Evolutionary conservation across 2,329 filamentous ascomycete genomes (phyloP).

Genomic region (Arthrobotrys sphaeroides): DNA sequence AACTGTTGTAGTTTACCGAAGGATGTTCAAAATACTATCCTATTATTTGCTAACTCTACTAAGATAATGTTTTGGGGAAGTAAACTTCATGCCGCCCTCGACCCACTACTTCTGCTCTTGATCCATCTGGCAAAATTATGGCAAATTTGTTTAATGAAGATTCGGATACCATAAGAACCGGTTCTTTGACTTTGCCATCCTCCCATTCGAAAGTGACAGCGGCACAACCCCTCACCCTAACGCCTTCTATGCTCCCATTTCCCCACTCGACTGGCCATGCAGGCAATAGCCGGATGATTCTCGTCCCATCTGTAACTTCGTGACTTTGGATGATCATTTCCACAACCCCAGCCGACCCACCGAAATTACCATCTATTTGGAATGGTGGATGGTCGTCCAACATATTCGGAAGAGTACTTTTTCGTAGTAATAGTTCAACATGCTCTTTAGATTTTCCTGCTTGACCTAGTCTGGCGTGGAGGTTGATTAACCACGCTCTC

Average conservation of each 20-base stretch:
- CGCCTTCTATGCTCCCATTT: slow-evolving; percentile 59
- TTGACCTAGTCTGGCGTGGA: slow-evolving; percentile 64
- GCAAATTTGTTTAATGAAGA: neutral
- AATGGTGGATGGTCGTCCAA: slow-evolving; percentile 65
- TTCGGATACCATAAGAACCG: slow-evolving; percentile 4
- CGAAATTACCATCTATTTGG: slow-evolving; percentile 67
- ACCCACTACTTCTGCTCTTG: slow-evolving; percentile 11
- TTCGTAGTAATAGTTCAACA: slow-evolving; percentile 61
- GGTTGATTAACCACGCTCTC: slow-evolving; percentile 65
- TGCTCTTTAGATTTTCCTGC: slow-evolving; percentile 61
- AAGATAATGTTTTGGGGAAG: slow-evolving; percentile 20
- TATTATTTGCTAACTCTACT: no score
- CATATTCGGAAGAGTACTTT: slow-evolving; percentile 64
- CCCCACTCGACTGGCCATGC: slow-evolving; percentile 61
- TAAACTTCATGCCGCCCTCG: neutral
- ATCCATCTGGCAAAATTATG: slow-evolving; percentile 36
- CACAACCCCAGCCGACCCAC: slow-evolving; percentile 64
- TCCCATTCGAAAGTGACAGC: slow-evolving; percentile 61
- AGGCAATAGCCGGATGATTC: slow-evolving; percentile 61
- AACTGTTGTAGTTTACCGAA: no score
- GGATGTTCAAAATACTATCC: no score
- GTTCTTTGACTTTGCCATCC: slow-evolving; percentile 55
- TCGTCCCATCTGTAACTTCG: neutral
- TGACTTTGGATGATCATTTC: slow-evolving; percentile 64
- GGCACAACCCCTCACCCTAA: slow-evolving; percentile 61